Percentiles rank a stretch among this genome's conserved stretches.
phyloP scores from a whole-genome alignment of 1,284 basidiomycete genomes.

The Bjerkandera adusta region DNA sequence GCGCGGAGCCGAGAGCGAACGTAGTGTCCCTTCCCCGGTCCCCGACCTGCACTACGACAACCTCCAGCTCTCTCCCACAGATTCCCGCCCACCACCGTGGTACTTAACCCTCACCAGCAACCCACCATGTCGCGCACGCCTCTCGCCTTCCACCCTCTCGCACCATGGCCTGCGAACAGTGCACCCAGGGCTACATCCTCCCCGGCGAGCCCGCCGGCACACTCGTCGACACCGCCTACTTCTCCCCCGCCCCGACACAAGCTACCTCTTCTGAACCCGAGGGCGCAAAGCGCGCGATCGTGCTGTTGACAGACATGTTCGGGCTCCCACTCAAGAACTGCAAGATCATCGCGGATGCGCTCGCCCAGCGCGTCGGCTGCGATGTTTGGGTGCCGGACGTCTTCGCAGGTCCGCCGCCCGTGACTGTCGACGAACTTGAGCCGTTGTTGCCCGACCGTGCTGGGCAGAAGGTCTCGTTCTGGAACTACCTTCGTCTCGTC shows the following conservation, averaged over 20 bases:
- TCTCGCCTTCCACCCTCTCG: too few relatives aligned
- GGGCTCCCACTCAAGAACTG: conserved; percentile 54
- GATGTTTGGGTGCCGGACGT: conserved; percentile 64
- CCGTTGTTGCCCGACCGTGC: conserved; percentile 38
- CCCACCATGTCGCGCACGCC: too few relatives aligned
- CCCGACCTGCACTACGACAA: too few relatives aligned
- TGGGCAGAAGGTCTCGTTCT: conserved; percentile 35
- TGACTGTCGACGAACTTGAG: conserved; percentile 35
- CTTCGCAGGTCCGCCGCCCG: conserved; percentile 44
- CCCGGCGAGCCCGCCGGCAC: conserved; percentile 40
- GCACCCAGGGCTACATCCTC: conserved; percentile 37
- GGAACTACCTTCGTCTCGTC: conserved; percentile 33
- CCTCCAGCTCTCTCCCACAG: too few relatives aligned
- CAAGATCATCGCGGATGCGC: conserved; percentile 62
- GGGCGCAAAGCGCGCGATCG: conserved; percentile 37
- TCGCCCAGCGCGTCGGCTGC: conserved; percentile 49
- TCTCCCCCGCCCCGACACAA: conserved; percentile 32
- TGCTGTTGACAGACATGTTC: conserved; percentile 62
- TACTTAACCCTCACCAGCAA: too few relatives aligned
- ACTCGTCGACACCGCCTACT: conserved; percentile 41
- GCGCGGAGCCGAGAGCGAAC: too few relatives aligned
- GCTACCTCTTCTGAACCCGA: conserved; percentile 16
- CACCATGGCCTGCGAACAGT: conserved; percentile 38
- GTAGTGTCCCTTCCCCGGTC: too few relatives aligned
- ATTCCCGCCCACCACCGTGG: too few relatives aligned